These are phyloP conservation scores for Paecilomyces variotii DNA, from an alignment of 2,329 filamentous ascomycete genomes.

Conservation along the genomic window DNA sequence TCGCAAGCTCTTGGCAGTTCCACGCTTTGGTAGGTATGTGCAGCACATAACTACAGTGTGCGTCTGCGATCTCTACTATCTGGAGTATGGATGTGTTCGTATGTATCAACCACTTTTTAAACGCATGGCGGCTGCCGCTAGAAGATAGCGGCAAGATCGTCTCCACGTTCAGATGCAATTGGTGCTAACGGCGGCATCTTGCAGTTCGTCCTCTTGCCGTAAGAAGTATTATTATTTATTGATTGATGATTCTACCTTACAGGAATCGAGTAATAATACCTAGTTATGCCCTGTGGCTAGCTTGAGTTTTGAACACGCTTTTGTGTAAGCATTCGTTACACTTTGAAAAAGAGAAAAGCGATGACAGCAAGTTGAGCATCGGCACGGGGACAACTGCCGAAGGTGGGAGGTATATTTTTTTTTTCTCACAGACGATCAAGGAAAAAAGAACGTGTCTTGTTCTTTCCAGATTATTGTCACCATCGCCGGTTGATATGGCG, in stretches of 20 bases:
- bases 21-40: no score
- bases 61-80: no score
- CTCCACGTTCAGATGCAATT: neutral
- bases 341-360: no score
- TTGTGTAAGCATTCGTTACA: no score
- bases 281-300: no score
- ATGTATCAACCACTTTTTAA: neutral
- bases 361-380: neutral
- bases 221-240: neutral
- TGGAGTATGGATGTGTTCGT: no score
- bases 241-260: no score
- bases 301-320: no score
- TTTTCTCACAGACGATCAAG: no score
- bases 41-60: no score
- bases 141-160: neutral
- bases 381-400: neutral
- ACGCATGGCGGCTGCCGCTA: neutral
- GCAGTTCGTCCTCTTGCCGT: neutral
- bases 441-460: neutral
- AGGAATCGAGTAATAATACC: no score
- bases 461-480: conserved; percentile 15
- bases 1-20: no score
- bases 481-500: conserved; percentile 25
- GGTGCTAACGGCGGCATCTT: neutral
- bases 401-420: neutral